Percentiles rank a stretch among this genome's conserved stretches.
Conservation (phyloP, 2,329 filamentous ascomycete species). For the Microsporum canis region DNA sequence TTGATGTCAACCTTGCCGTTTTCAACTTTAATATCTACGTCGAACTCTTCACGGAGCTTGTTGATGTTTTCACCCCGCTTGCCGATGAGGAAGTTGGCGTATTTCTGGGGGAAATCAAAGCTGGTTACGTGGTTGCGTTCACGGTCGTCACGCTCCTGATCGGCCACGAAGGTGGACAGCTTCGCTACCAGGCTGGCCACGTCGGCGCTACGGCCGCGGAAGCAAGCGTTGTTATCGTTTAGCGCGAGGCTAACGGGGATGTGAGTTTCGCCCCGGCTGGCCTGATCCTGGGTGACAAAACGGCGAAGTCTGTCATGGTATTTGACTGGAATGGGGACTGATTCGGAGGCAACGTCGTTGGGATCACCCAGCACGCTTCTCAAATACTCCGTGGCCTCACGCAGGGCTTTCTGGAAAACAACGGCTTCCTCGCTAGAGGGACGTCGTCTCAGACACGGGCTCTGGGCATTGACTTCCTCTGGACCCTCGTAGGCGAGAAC, state of each 20-base stretch:
- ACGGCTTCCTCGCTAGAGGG: slow-evolving; percentile 45
- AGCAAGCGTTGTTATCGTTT: slow-evolving; percentile 46
- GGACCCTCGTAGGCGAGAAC: slow-evolving; percentile 42
- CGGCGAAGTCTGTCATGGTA: slow-evolving; percentile 54
- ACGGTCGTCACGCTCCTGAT: slow-evolving; percentile 85
- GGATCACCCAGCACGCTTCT: slow-evolving; percentile 43
- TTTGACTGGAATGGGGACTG: slow-evolving; percentile 46
- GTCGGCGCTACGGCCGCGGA: slow-evolving; percentile 63
- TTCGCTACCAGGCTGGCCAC: slow-evolving; percentile 63
- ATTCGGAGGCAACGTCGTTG: slow-evolving; percentile 43
- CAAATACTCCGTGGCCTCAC: slow-evolving; percentile 49
- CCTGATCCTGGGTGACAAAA: slow-evolving; percentile 48
- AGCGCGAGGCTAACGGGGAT: slow-evolving; percentile 49
- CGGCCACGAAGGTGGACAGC: slow-evolving; percentile 66
- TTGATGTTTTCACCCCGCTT: slow-evolving; percentile 58
- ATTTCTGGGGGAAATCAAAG: slow-evolving; percentile 93
- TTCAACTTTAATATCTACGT: slow-evolving; percentile 74
- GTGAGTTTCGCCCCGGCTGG: slow-evolving; percentile 36
- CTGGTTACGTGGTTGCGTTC: slow-evolving; percentile 76
- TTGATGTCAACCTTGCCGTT: slow-evolving; percentile 93
- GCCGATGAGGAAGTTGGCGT: slow-evolving; percentile 71
- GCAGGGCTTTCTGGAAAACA: slow-evolving; percentile 46
- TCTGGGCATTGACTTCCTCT: slow-evolving; percentile 25
- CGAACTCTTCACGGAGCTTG: slow-evolving; percentile 56
- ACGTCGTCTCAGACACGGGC: slow-evolving; percentile 45